Evolutionary conservation across 805 yeast genomes (phyloP), one percentile per base, ranked within the genome.

Genomic region (Phaffomyces antillensis): DNA sequence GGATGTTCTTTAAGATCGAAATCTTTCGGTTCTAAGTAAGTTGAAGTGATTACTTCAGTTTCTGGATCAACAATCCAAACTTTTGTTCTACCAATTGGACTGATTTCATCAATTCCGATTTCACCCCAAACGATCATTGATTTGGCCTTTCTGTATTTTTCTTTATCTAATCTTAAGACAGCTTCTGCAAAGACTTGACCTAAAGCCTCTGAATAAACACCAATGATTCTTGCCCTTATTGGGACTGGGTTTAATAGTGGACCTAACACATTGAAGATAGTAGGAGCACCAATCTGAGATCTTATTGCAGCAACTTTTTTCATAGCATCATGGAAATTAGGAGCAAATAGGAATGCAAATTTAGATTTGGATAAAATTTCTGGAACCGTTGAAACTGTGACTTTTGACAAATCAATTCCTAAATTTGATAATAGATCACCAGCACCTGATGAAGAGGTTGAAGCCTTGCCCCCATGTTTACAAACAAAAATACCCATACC

Each of bases 381-480:
- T 3, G 89, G 85, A 1, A 87, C 81, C 2, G 85, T 75, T 13
- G 59, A 47, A 17, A 76, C 68, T 49, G 77, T 83, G 28, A 93
- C 87, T 53, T 80, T 77, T 51, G 77, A 68, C 43, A 88, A 70
- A 50, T 87, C 86, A n/a, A 89, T 83, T 0, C 96, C 98, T n/a
- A 93, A 71, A 24, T 79, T 72, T 25, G 75, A 70, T 59, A 93
- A 75, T 47, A 93, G 69, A 61, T 93, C 99, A 5, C 96, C 97
- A 2, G 97, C 84, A 1, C 99, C 99, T 2, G 96, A 86, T 2
- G 84, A 65, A 0, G 96, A 87, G 0, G 98, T 89, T 0, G 96
- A 81, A 0, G 99, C 98, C 57, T 93, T 91, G 13, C 98, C 98
- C 23, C 99, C 99, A 63, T 93, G 99, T 50, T 93, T 93, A 60